A percentile compares a stretch with the other conserved stretches of the same genome.
Conservation (phyloP, 2,329 filamentous ascomycete genomes). For the Trichocomaceae sp. region DNA sequence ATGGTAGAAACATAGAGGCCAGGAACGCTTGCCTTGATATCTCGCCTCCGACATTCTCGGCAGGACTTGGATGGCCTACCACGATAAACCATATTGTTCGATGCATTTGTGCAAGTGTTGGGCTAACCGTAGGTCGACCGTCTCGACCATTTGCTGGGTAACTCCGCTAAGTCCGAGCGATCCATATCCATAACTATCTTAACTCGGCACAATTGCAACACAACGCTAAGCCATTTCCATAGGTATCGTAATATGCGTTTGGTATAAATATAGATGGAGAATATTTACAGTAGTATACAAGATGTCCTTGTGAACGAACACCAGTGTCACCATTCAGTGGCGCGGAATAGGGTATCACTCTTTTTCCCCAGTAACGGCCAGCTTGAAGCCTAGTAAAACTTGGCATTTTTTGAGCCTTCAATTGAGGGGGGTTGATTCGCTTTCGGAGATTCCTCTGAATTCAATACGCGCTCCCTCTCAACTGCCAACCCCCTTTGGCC, state of each 20-base stretch:
- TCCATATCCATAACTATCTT: no score
- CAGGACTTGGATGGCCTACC: conserved; percentile 10
- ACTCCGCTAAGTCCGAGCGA: conserved; percentile 6
- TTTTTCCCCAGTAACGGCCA: background rate
- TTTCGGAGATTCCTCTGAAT: background rate
- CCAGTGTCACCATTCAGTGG: background rate
- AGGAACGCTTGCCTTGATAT: conserved; percentile 2
- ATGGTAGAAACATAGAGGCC: background rate
- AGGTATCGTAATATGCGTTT: background rate
- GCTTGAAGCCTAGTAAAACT: conserved; percentile 4
- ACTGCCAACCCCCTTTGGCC: background rate
- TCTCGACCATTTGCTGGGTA: background rate
- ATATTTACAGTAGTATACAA: background rate
- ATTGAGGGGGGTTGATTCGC: background rate
- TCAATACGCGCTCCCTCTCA: background rate
- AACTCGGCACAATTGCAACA: no score
- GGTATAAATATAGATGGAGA: background rate
- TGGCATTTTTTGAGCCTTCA: background rate
- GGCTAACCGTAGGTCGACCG: background rate
- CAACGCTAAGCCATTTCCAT: background rate
- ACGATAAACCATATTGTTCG: conserved; percentile 5
- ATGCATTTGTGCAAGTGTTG: no score
- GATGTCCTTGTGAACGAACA: background rate
- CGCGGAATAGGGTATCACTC: conserved; percentile 4
- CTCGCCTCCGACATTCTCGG: conserved; percentile 7